phyloP scores from a whole-genome alignment of 495 filamentous ascomycete genomes.

The Penicillium lividum region DNA sequence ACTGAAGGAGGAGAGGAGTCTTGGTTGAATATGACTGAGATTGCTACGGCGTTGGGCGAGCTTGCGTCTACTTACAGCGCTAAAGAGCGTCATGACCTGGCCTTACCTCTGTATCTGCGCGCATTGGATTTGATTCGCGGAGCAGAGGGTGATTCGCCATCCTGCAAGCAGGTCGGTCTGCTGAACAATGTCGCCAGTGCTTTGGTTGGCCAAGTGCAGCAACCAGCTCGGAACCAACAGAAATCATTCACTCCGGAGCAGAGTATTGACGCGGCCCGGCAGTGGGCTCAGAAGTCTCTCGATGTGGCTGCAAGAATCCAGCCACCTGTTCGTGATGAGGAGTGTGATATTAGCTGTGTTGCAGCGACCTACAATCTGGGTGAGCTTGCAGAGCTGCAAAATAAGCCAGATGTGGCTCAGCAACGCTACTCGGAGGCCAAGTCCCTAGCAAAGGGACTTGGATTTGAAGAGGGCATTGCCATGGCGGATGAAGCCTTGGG shows the following conservation, averaged over 20 bases:
- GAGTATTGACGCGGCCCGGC: conserved; percentile 59
- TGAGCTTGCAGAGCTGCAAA: conserved; percentile 72
- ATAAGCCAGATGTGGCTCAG: conserved; percentile 62
- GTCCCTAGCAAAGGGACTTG: conserved; percentile 60
- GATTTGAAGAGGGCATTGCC: conserved; percentile 61
- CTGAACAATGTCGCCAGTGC: conserved; percentile 37
- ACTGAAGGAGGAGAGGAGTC: conserved; percentile 52
- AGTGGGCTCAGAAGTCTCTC: conserved; percentile 78
- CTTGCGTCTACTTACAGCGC: conserved; percentile 72
- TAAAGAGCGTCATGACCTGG: conserved; percentile 70
- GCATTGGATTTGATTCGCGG: conserved; percentile 60
- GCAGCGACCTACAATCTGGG: conserved; percentile 84
- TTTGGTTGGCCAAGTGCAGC: conserved; percentile 35
- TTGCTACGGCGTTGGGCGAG: conserved; percentile 68
- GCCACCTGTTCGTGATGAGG: conserved; percentile 63
- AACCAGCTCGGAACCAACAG: conserved; percentile 45
- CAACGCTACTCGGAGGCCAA: conserved; percentile 59
- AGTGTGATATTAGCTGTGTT: conserved; percentile 85
- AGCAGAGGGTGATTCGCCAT: conserved; percentile 44
- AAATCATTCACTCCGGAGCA: conserved; percentile 45
- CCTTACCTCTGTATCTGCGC: conserved; percentile 86
- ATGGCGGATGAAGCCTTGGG: conserved; percentile 53
- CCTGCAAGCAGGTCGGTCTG: conserved; percentile 73
- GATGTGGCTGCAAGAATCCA: conserved; percentile 56
- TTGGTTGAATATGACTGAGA: conserved; percentile 73